Base-by-base conservation (phyloP, 2,329 filamentous ascomycete species). In the Coniochaeta hoffmannii region DNA sequence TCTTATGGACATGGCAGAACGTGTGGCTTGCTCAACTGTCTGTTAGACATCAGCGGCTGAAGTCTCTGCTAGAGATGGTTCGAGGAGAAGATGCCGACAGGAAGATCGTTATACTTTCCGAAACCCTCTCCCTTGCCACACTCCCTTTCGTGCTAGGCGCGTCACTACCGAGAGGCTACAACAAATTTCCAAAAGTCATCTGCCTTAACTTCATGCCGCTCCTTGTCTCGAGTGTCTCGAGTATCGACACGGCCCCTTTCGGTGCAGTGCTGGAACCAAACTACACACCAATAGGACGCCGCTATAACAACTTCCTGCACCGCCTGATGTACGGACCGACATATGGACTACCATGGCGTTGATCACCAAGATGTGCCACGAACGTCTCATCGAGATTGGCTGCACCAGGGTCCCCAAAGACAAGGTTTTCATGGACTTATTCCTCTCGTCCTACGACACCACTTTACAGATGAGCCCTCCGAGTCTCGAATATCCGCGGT, bases 21-120 rank as follows among this genome's bases (percentile, higher is more conserved):
- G 30, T 32, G 30, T 32, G 30, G 30, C 30, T 32, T 32, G 30
- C 30, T 32, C 30, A 32, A 32, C 30, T 32, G 30, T 32, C 30
- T 32, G 30, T 32, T 32, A 32, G 30, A 32, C 30, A 32, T 32
- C 30, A 32, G 30, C 30, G 30, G 30, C 30, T 32, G 30, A 32
- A 32, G 30, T 32, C 30, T 32, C 30, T 32, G 30, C 30, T 32
- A 12, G 30, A 32, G 30, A 32, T 32, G 30, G 30, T 32, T 32
- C 30, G 30, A 32, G 30, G 12, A 32, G 30, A 32, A 32, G 30
- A 32, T 32, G 30, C 30, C 30, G 30, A 32, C 30, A 41, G 36
- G 19, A n/a, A 15, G 36, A 41, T 80, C 28, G 58, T 80, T 19
- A 63, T 77, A 12, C 53, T 80, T n/a, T 66, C 66, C 32, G 77